phyloP scores from a whole-genome alignment of 148 eudicot species.

The Rhododendron vialii region DNA sequence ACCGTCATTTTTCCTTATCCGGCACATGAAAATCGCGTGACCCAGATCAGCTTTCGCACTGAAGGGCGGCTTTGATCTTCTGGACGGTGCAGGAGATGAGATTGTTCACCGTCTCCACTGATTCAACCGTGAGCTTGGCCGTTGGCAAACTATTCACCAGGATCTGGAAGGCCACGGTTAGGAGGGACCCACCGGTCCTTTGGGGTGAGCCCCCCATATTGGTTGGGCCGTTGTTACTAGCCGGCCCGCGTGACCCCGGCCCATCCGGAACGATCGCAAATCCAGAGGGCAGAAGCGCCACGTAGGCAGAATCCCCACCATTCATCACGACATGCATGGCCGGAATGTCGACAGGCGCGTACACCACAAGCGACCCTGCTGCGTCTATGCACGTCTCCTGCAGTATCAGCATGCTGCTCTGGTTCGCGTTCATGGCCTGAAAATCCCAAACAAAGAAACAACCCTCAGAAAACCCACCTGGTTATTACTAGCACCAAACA shows the following conservation, averaged over 20 bases:
- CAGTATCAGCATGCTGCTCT: constrained; percentile 90
- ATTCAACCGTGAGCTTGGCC: constrained; percentile 88
- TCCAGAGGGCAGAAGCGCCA: constrained; percentile 89
- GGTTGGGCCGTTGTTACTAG: not conserved
- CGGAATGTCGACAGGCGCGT: constrained; percentile 92
- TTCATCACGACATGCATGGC: constrained; percentile 97
- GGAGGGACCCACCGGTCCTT: constrained; percentile 56
- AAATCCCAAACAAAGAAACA: not conserved
- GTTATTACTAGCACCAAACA: not conserved
- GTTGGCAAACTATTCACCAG: constrained; percentile 85
- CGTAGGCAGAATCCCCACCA: constrained; percentile 91
- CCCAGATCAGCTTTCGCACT: constrained; percentile 45
- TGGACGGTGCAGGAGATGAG: constrained; percentile 87
- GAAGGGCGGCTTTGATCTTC: constrained; percentile 78
- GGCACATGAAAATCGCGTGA: not conserved
- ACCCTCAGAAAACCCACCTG: not conserved
- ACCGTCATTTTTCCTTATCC: not conserved
- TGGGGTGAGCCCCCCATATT: constrained; percentile 11
- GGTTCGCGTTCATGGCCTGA: constrained; percentile 76
- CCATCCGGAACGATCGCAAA: constrained; percentile 77
- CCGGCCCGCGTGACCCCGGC: constrained; percentile 36
- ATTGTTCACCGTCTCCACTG: constrained; percentile 86
- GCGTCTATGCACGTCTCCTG: constrained; percentile 90
- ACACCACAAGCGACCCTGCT: constrained; percentile 85
- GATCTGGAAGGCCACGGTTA: constrained; percentile 86